A percentile compares a stretch with the other conserved stretches of the same genome.
Evolutionary conservation across 257 asterid genomes (phyloP).

Genomic region (Penstemon eatonii): DNA sequence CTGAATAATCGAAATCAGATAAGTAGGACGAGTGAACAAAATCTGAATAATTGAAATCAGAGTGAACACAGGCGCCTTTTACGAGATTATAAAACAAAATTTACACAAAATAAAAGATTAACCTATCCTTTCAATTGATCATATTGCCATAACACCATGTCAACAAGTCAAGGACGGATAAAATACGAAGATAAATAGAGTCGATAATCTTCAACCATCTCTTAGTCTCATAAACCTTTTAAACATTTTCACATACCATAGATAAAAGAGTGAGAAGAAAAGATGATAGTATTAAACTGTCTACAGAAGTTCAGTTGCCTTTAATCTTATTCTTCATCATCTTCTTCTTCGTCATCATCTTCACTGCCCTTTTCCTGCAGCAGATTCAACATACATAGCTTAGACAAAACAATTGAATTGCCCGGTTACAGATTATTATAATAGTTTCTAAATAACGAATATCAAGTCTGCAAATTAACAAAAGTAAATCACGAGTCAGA

Average conservation of each 20-base stretch:
- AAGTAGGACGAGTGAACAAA: too few species aligned
- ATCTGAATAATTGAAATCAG: too few species aligned
- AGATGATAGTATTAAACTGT: constrained; percentile 19
- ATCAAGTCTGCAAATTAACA: not conserved
- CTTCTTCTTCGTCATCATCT: constrained; percentile 43
- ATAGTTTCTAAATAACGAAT: not conserved
- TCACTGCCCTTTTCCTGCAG: constrained; percentile 68
- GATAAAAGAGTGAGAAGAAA: not conserved
- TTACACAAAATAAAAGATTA: constrained; percentile 16
- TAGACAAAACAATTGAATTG: not conserved
- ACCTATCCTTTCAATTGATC: not conserved
- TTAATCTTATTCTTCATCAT: constrained; percentile 27
- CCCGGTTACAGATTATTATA: not conserved
- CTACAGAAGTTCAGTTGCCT: constrained; percentile 4
- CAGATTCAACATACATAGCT: constrained; percentile 13
- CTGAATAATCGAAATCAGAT: too few species aligned
- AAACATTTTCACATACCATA: constrained; percentile 23
- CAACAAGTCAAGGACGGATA: not conserved
- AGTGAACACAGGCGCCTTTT: too few species aligned
- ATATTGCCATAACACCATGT: not conserved
- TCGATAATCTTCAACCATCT: constrained; percentile 13
- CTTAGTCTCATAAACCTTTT: constrained; percentile 22
- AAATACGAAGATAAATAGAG: constrained; percentile 11
- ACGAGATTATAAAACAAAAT: too few species aligned
- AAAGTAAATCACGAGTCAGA: not conserved